phyloP scores from a whole-genome alignment of 805 yeast genomes.

The Lipomyces orientalis region DNA sequence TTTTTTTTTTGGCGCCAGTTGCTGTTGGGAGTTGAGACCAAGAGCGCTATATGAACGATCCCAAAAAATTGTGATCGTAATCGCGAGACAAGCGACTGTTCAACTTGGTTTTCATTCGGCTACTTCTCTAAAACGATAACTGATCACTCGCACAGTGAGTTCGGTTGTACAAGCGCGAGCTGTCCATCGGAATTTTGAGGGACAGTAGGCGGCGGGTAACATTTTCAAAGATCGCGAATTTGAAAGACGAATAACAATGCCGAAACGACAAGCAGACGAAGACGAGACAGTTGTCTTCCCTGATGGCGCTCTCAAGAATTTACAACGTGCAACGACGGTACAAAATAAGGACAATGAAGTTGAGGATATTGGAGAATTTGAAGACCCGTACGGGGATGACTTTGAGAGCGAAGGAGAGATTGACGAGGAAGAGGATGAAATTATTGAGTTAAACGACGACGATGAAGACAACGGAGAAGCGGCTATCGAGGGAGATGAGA shows the following conservation, averaged over 20 bases:
- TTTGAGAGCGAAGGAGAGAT: conserved; percentile 47
- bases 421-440: conserved; percentile 77
- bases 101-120: too few relatives aligned
- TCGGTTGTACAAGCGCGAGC: background rate
- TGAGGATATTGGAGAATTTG: conserved; percentile 59
- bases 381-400: conserved; percentile 63
- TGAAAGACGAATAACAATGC: conserved; percentile 18
- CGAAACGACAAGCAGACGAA: conserved; percentile 30
- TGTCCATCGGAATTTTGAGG: too few relatives aligned
- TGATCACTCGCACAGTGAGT: background rate
- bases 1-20: too few relatives aligned
- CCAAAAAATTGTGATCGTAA: too few relatives aligned
- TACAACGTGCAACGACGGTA: conserved; percentile 14
- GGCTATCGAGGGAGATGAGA: conserved; percentile 34
- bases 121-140: too few relatives aligned
- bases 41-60: too few relatives aligned
- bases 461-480: conserved; percentile 62
- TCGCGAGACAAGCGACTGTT: too few relatives aligned
- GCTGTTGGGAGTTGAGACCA: too few relatives aligned
- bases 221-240: background rate
- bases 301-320: conserved; percentile 12
- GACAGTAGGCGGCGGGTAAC: too few relatives aligned
- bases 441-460: conserved; percentile 79
- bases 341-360: conserved; percentile 30
- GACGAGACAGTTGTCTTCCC: background rate